A percentile compares a stretch with the other conserved stretches of the same genome.
Evolutionary conservation across 75 land plant species (phyloP).

Genomic region (Sequoia sempervirens): DNA sequence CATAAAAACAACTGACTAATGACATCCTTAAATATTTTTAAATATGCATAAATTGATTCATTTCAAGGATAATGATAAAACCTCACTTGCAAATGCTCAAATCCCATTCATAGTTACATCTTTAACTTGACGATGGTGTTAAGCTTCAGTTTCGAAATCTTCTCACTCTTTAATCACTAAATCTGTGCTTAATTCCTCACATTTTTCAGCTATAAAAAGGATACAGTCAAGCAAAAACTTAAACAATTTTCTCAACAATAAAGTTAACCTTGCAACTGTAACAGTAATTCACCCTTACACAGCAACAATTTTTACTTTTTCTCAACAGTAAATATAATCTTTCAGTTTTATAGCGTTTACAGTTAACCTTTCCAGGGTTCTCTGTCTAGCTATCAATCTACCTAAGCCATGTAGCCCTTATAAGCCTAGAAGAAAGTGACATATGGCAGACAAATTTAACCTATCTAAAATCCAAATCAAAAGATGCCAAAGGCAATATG

Average conservation of each 20-base stretch:
- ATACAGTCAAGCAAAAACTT: not conserved
- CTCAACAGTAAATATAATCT: too few species aligned
- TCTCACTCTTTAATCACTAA: not conserved
- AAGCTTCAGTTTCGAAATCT: not conserved
- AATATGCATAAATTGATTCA: not conserved
- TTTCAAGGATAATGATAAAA: not conserved
- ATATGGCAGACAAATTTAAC: too few species aligned
- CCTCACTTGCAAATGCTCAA: not conserved
- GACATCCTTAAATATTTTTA: not conserved
- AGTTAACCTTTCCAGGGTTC: too few species aligned
- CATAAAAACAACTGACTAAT: not conserved
- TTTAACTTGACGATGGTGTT: not conserved
- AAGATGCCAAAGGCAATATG: not conserved
- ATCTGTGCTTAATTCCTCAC: not conserved
- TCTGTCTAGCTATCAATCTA: too few species aligned
- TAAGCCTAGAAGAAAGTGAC: too few species aligned
- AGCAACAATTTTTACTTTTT: not conserved
- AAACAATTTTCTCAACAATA: not conserved
- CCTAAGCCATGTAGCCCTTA: too few species aligned
- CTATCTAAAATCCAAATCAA: not conserved
- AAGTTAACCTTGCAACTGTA: not conserved
- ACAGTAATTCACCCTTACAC: not conserved
- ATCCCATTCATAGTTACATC: not conserved
- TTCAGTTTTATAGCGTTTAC: too few species aligned
- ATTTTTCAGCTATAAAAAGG: not conserved